Evolutionary conservation across 306 rosid genomes (phyloP), one percentile per base, ranked within the genome.

Genomic region (Adenanthera pavonina): DNA sequence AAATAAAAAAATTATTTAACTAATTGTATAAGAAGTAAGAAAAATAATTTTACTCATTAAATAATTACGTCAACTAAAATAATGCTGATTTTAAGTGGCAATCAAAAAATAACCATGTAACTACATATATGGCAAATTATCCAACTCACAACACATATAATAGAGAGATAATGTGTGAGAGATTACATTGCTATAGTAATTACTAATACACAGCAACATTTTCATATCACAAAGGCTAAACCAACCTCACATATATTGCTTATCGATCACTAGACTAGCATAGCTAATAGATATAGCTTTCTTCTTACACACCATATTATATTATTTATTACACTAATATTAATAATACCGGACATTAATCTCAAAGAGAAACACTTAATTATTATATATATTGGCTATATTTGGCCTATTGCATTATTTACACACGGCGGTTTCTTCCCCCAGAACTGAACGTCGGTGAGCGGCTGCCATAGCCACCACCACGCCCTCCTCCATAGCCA

Each of bases 361-460:
- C 4, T 3, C 54, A 13, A 49, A 13, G 17, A 49, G 13, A 30
- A 30, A 30, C 40, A 30, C 40, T 60, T 60, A 7, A 60, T 59
- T 19, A n/a, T 56, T 57, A 57, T 25, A 25, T 57, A 3, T 8
- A 9, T 3, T 53, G 25, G 60, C 59, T 17, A 53, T 6, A 6
- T 43, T 6, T 8, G 33, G 61, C 61, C 33, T 56, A 56, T 8
- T 12, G 13, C 68, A 33, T 61, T 8, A 33, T 33, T 80, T 84
- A 88, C 11, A 81, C 91, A 57, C 79, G 89, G 61, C 30, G 87
- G 73, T 65, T 60, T 79, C 65, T 83, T 35, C 74, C 81, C 77
- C 9, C 70, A 0, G 88, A 57, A 20, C 2, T 56, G 72, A 81
- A n/a, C 75, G 82, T 12, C 72, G 33, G 9, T 17, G 80, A 65